Percentiles rank a stretch among this genome's conserved stretches.
Evolutionary conservation across 805 yeast species (phyloP).

Genomic region (Maudiozyma bulderi): DNA sequence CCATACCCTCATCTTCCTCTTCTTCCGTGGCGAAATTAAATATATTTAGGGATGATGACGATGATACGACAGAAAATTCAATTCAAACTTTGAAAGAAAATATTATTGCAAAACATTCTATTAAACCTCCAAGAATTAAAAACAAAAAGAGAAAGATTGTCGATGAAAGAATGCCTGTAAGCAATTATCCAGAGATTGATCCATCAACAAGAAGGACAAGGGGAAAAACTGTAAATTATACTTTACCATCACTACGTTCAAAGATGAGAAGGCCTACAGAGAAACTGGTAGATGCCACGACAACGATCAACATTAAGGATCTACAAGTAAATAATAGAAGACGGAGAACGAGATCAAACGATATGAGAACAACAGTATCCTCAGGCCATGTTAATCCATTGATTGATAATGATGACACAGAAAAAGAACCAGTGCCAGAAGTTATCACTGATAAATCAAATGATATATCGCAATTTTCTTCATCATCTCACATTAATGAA

Average conservation of each 20-base stretch:
- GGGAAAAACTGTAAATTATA: conserved; percentile 53
- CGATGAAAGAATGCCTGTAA: conserved; percentile 34
- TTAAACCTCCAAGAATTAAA: conserved; percentile 25
- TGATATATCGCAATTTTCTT: too few relatives aligned
- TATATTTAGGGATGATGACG: conserved; percentile 15
- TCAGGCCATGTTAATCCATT: too few relatives aligned
- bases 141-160: conserved; percentile 17
- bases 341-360: neutral
- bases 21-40: conserved; percentile 18
- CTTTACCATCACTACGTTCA: conserved; percentile 54
- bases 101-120: conserved; percentile 18
- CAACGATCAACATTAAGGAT: conserved; percentile 28
- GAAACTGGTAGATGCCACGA: conserved; percentile 52
- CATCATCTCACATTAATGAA: neutral
- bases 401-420: neutral
- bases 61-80: neutral
- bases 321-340: conserved; percentile 17
- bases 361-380: too few relatives aligned
- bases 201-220: conserved; percentile 36
- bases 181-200: conserved; percentile 8
- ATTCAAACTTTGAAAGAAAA: neutral
- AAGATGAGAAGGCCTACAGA: conserved; percentile 62
- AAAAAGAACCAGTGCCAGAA: too few relatives aligned
- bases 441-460: too few relatives aligned
- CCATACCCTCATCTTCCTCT: neutral